Evolutionary conservation across 108 stramenopile genomes (phyloP).

Genomic region (Stephanodiscus minutulus): DNA sequence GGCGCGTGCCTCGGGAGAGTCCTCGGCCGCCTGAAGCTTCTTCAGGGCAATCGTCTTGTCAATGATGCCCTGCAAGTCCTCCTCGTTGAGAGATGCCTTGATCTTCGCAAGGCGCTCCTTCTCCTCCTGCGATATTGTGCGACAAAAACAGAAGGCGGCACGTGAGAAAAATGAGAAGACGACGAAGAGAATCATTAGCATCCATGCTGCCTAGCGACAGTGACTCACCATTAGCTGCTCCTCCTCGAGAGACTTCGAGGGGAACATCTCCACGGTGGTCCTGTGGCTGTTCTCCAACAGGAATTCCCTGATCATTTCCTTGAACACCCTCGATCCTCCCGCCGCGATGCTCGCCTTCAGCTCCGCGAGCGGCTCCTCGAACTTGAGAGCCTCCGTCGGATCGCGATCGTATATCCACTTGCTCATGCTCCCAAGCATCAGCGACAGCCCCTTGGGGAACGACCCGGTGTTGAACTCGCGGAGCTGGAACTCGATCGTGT

Average conservation of each 20-base stretch:
- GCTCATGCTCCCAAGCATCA: slow-evolving; percentile 95
- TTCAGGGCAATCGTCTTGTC: slow-evolving; percentile 82
- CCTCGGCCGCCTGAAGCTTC: slow-evolving; percentile 88
- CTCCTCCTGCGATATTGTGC: slow-evolving; percentile 57
- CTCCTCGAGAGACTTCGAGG: slow-evolving; percentile 87
- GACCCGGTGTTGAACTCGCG: slow-evolving; percentile 98
- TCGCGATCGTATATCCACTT: slow-evolving; percentile 93
- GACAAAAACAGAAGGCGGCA: background rate
- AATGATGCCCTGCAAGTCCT: slow-evolving; percentile 83
- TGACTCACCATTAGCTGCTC: slow-evolving; percentile 54
- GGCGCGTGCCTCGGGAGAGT: slow-evolving; percentile 91
- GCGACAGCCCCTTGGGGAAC: slow-evolving; percentile 92
- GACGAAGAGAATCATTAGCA: background rate
- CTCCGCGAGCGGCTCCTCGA: slow-evolving; percentile 87
- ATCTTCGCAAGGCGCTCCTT: slow-evolving; percentile 74
- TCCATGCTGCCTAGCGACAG: background rate
- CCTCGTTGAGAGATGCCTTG: slow-evolving; percentile 78
- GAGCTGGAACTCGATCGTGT: slow-evolving; percentile 94
- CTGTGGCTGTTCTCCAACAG: slow-evolving; percentile 91
- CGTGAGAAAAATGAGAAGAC: background rate
- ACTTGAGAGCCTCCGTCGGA: slow-evolving; percentile 89
- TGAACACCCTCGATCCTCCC: slow-evolving; percentile 83
- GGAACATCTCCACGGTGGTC: slow-evolving; percentile 90
- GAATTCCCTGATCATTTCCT: slow-evolving; percentile 78
- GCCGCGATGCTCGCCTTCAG: slow-evolving; percentile 85